These are phyloP conservation scores for Clonostachys byssicola DNA, from an alignment of 2,329 filamentous ascomycete species.

Conservation along the genomic window DNA sequence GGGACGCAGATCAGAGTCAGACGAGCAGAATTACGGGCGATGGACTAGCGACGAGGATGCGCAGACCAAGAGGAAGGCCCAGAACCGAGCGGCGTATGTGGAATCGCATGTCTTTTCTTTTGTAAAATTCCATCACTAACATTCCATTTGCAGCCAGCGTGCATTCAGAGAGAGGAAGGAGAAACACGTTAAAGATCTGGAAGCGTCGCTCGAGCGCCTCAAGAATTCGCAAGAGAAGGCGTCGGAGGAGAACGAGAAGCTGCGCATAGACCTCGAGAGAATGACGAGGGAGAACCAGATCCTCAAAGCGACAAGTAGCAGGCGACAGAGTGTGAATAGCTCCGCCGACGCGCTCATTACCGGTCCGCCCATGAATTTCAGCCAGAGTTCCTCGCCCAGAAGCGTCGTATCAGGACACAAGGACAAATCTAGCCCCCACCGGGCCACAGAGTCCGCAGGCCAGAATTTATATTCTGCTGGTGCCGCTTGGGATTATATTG, in stretches of 20 bases:
- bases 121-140: neutral
- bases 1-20: no score
- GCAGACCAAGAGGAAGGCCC: constrained; percentile 55
- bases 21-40: no score
- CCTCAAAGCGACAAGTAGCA: constrained; percentile 68
- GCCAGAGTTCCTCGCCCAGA: constrained; percentile 67
- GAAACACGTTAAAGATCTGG: constrained; percentile 87
- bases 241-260: constrained; percentile 63
- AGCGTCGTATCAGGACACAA: constrained; percentile 57
- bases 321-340: no score
- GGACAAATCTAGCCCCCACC: constrained; percentile 60
- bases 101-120: no score
- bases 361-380: constrained; percentile 63
- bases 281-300: constrained; percentile 81
- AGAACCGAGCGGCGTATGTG: constrained; percentile 59
- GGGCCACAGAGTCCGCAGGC: constrained; percentile 65
- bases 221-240: constrained; percentile 71
- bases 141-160: constrained; percentile 62
- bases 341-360: constrained; percentile 22
- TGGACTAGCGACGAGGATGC: constrained; percentile 16
- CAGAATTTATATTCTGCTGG: constrained; percentile 69
- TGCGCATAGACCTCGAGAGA: constrained; percentile 1
- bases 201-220: constrained; percentile 75
- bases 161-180: constrained; percentile 97
- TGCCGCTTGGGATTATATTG: constrained; percentile 87